Base-by-base conservation (phyloP, 371 early-diverging fungal species). In the Apophysomyces variabilis region DNA sequence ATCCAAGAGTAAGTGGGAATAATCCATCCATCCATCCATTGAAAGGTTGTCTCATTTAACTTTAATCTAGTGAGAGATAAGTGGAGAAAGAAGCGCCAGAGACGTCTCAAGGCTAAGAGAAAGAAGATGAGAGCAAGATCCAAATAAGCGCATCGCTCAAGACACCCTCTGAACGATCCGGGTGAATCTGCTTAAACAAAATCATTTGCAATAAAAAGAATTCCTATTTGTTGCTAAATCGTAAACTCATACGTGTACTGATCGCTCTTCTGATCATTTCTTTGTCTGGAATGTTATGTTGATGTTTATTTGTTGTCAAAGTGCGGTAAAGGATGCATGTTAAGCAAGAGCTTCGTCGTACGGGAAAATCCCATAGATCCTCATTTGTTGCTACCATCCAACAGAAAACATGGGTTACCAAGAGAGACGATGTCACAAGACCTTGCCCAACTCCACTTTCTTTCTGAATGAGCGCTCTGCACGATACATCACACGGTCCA, bases 391-490 rank as follows among this genome's bases (percentile, higher is more conserved):
- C 5, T 1, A 7, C 7, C 9, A 21, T 21, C 0, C 21, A 21
- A 50, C 13, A 13, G 13, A 45, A 45, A 45, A 45, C 13, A 13
- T 4, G 16, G 46, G 46, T 6, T 6, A 45, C 16, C 13, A 12
- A 13, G 16, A n/a, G 8, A n/a, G 16, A 45, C 16, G 3, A 50
- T 8, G 38, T 68, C 70, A 80, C 32, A 77, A 59, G 14, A 72
- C 73, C 62, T 98, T 98, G n/a, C 97, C 99, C 18, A 95, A 70
- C 64, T 95, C 93, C 62, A 89, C 75, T 76, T 98, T 97, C 68
- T 85, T 84, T 73, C 86, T 88, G 43, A 97, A 65, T 1, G 89
- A 84, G 61, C 88, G 88, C 71, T 94, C 94, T 5, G 97, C 93
- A 26, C 89, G 88, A 82, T 94, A 99, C n/a, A 96, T 83, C 6